Evolutionary conservation across 2,329 filamentous ascomycete genomes (phyloP).

Genomic region (Alternaria sp.): DNA sequence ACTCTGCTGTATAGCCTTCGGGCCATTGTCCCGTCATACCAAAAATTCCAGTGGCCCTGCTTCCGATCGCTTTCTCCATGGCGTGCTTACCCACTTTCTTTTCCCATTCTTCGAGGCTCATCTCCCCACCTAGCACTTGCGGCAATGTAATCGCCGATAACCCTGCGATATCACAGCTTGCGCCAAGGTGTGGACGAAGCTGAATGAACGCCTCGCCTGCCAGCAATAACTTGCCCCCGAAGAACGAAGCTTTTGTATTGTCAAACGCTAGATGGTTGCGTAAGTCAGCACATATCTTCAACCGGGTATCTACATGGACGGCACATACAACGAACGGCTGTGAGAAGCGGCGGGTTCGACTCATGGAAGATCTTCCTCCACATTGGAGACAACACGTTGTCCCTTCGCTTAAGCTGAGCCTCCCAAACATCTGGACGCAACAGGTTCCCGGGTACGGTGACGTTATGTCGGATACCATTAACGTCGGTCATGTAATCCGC

Average conservation of each 20-base stretch:
- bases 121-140: constrained; percentile 43
- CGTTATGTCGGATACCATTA: constrained; percentile 43
- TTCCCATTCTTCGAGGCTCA: constrained; percentile 41
- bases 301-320: not conserved
- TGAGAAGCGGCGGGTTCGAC: constrained; percentile 50
- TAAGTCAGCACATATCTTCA: not conserved
- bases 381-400: constrained; percentile 40
- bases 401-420: constrained; percentile 24
- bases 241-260: constrained; percentile 41
- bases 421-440: constrained; percentile 47
- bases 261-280: constrained; percentile 33
- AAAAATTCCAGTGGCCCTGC: constrained; percentile 15
- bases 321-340: constrained; percentile 47
- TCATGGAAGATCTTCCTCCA: constrained; percentile 48
- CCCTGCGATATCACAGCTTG: constrained; percentile 54
- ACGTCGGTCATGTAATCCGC: constrained; percentile 51
- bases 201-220: constrained; percentile 54
- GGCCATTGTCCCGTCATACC: constrained; percentile 27
- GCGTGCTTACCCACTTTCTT: constrained; percentile 33
- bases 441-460: constrained; percentile 49
- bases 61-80: constrained; percentile 18
- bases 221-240: constrained; percentile 50
- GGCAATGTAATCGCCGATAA: constrained; percentile 48
- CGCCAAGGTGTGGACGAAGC: constrained; percentile 52
- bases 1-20: constrained; percentile 3